A percentile compares a stretch with the other conserved stretches of the same genome.
Evolutionary conservation across 441 rosid genomes (phyloP).

Genomic region (Geranium incanum): DNA sequence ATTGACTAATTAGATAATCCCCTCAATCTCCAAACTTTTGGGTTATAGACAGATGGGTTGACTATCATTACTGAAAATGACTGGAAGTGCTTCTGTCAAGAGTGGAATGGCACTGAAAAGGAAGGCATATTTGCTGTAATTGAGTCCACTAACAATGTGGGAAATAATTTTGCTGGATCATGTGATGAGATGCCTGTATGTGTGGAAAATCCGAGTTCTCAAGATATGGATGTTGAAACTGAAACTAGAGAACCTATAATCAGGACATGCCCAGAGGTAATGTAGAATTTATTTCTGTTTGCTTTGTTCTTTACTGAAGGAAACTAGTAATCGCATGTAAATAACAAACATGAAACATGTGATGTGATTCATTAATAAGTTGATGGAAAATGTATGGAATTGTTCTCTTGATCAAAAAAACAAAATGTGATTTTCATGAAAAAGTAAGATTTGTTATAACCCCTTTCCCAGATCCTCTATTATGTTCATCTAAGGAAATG

Average conservation of each 20-base stretch:
- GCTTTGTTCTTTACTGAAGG: conserved; percentile 8
- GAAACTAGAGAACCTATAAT: conserved; percentile 47
- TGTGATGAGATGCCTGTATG: conserved; percentile 28
- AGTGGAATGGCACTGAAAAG: conserved; percentile 75
- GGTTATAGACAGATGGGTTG: conserved; percentile 82
- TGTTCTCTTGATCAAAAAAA: background rate
- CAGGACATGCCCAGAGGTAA: conserved; percentile 78
- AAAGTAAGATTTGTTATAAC: background rate
- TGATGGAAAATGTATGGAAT: background rate
- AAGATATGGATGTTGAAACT: conserved; percentile 49
- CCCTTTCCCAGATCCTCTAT: background rate
- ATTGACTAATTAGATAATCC: conserved; percentile 19
- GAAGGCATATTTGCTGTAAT: conserved; percentile 67
- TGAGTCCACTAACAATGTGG: conserved; percentile 35
- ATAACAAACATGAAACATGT: conserved; percentile 3
- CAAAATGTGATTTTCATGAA: background rate
- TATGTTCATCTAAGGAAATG: background rate
- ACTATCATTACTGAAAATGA: conserved; percentile 75
- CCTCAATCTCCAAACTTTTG: conserved; percentile 19
- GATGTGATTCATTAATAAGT: background rate
- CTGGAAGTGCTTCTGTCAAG: conserved; percentile 92
- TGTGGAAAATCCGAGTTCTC: conserved; percentile 43
- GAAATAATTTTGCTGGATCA: conserved; percentile 29
- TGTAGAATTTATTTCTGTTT: conserved; percentile 10
- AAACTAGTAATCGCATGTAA: background rate